A percentile compares a stretch with the other conserved stretches of the same genome.
Conservation (phyloP, 176 grass and related monocot genomes). For the Bromus sterilis region DNA sequence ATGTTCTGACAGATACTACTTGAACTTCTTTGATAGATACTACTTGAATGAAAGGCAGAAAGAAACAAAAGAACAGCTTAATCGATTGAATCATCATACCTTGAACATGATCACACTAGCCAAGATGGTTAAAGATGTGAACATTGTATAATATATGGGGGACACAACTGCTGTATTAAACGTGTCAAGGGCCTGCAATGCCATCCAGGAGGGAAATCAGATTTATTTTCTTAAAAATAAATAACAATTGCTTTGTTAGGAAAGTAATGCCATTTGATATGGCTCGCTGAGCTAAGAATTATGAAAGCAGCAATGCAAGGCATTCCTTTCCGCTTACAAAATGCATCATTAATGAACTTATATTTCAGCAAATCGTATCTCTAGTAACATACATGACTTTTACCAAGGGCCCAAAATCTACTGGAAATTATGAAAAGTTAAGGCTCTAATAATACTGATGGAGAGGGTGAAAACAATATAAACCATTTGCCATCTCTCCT, state of each 20-base stretch:
- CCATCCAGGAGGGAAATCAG: not conserved
- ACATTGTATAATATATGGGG: slow-evolving; percentile 78
- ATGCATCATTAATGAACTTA: not conserved
- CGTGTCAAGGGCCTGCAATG: slow-evolving; percentile 53
- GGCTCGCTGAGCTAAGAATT: not conserved
- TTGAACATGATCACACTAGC: slow-evolving; percentile 92
- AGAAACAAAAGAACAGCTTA: not conserved
- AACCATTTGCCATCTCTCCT: not conserved
- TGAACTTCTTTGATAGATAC: no score
- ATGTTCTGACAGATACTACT: not conserved
- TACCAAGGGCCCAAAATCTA: not conserved
- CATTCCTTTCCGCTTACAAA: not conserved
- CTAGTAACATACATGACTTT: not conserved
- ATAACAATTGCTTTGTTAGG: not conserved
- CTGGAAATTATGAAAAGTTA: not conserved
- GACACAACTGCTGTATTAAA: slow-evolving; percentile 77
- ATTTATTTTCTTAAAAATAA: not conserved
- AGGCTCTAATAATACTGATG: not conserved
- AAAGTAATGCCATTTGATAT: not conserved
- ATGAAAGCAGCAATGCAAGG: not conserved
- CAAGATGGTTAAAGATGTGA: slow-evolving; percentile 72
- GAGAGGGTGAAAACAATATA: not conserved
- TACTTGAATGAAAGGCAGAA: not conserved
- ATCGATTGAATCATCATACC: slow-evolving; percentile 23
- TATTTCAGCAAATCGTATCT: not conserved